Percentiles rank a stretch among this genome's conserved stretches.
These are phyloP conservation scores for Auricularia sp. DNA, from an alignment of 768 basidiomycete genomes.

Conservation along the genomic window DNA sequence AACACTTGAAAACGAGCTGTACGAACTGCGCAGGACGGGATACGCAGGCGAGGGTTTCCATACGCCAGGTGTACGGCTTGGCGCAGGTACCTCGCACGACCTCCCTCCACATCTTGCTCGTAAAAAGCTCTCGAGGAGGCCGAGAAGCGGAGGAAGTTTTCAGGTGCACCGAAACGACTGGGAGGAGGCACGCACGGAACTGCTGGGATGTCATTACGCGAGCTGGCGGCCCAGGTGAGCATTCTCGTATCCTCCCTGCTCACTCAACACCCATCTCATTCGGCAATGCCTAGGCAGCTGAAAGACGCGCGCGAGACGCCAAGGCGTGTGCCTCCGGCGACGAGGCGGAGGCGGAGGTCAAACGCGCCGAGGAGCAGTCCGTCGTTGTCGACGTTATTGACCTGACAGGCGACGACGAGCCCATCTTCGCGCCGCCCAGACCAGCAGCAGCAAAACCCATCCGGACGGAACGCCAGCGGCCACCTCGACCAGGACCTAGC, in stretches of 20 bases:
- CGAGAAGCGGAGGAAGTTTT: constrained; percentile 51
- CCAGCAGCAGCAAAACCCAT: background rate
- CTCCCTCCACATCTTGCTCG: constrained; percentile 55
- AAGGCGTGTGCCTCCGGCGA: constrained; percentile 56
- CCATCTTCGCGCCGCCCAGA: constrained; percentile 14
- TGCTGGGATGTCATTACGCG: constrained; percentile 45
- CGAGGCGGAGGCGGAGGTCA: constrained; percentile 47
- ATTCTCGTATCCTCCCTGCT: background rate
- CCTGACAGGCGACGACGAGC: constrained; percentile 28
- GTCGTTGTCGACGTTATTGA: constrained; percentile 40
- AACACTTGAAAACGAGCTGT: constrained; percentile 76
- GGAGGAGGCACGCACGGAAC: constrained; percentile 36
- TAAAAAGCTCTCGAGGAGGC: constrained; percentile 68
- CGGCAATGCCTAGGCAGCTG: constrained; percentile 58
- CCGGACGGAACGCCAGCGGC: constrained; percentile 7
- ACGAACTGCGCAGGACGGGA: constrained; percentile 63
- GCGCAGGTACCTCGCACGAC: constrained; percentile 56
- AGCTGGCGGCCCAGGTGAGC: constrained; percentile 62
- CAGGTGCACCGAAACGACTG: constrained; percentile 39
- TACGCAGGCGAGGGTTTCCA: constrained; percentile 91
- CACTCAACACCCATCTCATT: no score
- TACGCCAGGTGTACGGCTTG: constrained; percentile 59
- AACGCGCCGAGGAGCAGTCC: constrained; percentile 50
- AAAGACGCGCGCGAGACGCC: constrained; percentile 63
- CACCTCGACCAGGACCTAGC: background rate